A percentile compares a stretch with the other conserved stretches of the same genome.
Evolutionary conservation across 2,329 filamentous ascomycete species (phyloP).

Genomic region (Mollisiaceae sp.): DNA sequence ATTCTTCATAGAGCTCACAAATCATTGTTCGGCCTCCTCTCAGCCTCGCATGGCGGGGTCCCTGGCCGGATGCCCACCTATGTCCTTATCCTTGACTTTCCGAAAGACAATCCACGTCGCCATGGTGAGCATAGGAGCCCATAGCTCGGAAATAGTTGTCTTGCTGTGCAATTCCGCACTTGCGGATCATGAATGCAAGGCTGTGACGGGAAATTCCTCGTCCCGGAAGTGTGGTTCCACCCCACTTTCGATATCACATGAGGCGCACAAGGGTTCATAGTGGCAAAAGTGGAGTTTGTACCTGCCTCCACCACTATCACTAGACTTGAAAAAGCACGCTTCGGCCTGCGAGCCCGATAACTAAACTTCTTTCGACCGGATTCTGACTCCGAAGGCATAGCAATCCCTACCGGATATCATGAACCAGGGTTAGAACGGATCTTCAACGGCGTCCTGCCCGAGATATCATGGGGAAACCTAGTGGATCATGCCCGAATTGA

Average conservation of each 20-base stretch:
- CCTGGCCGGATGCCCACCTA: conserved; percentile 4
- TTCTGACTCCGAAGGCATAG: background rate
- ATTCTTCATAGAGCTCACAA: background rate
- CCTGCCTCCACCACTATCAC: conserved; percentile 11
- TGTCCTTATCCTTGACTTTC: background rate
- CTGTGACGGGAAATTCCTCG: background rate
- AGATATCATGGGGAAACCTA: conserved; percentile 14
- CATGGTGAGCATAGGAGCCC: background rate
- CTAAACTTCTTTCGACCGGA: conserved; percentile 7
- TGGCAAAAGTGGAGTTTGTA: conserved; percentile 4
- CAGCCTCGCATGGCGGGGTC: conserved; percentile 8
- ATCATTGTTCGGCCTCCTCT: background rate
- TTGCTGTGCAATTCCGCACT: background rate
- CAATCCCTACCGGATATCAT: background rate
- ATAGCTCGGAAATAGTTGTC: background rate
- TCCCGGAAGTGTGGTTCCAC: background rate
- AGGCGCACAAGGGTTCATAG: background rate
- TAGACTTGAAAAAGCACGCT: background rate
- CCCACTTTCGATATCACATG: conserved; percentile 11
- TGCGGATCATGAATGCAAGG: background rate
- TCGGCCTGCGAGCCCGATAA: conserved; percentile 15
- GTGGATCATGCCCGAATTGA: background rate
- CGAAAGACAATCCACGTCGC: background rate
- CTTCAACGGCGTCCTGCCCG: conserved; percentile 5
- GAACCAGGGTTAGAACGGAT: background rate